Percentiles rank a stretch among this genome's conserved stretches.
Conservation (phyloP, 768 basidiomycete genomes). For the Trametes sanguinea region DNA sequence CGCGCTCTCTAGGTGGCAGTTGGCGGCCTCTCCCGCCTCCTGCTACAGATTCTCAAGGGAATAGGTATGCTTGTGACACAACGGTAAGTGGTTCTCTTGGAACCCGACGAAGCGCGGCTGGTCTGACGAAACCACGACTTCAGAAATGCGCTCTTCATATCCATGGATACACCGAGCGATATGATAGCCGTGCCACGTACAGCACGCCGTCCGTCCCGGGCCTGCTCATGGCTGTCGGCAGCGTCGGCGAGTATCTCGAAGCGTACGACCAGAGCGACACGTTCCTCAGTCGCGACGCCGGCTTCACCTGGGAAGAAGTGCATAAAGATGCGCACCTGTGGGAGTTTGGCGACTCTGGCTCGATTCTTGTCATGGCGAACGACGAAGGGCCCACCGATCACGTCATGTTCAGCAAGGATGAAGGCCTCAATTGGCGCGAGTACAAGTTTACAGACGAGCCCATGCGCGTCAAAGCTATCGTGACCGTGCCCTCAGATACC, state of each 20-base stretch:
- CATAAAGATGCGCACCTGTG: constrained; percentile 98
- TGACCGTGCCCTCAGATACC: constrained; percentile 89
- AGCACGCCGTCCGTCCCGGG: constrained; percentile 92
- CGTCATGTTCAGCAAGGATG: constrained; percentile 86
- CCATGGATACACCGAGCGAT: constrained; percentile 94
- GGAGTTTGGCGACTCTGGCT: constrained; percentile 98
- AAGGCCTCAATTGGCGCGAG: constrained; percentile 86
- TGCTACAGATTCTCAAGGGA: constrained; percentile 69
- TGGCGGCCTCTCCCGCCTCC: constrained; percentile 89
- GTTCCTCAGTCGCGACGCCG: constrained; percentile 94
- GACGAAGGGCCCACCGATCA: constrained; percentile 93
- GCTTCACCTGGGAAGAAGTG: constrained; percentile 98
- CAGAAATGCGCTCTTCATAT: constrained; percentile 87
- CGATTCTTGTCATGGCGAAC: constrained; percentile 89
- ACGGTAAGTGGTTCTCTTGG: constrained; percentile 49
- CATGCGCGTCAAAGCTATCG: constrained; percentile 72
- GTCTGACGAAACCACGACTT: background rate
- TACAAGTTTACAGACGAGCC: constrained; percentile 79
- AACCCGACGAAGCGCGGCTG: background rate
- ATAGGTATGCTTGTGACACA: constrained; percentile 64
- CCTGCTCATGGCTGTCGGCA: constrained; percentile 94
- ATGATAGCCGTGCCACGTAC: constrained; percentile 88
- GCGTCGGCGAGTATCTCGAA: constrained; percentile 82
- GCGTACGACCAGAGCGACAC: constrained; percentile 89
- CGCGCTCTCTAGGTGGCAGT: constrained; percentile 58